Evolutionary conservation across 768 basidiomycete genomes (phyloP).

Genomic region (Rhizopogon salebrosus): DNA sequence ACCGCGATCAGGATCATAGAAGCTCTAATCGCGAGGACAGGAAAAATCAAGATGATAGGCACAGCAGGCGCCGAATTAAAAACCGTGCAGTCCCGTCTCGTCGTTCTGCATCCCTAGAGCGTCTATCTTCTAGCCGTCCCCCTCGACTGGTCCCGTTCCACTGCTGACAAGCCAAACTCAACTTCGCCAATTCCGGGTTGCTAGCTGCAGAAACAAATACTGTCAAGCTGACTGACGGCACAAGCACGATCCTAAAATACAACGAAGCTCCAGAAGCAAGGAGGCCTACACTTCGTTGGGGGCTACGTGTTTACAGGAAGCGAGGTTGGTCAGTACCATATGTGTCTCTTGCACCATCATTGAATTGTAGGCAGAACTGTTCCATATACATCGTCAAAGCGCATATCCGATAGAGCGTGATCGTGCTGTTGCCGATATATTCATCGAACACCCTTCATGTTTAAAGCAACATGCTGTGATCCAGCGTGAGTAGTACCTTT

Average conservation of each 20-base stretch:
- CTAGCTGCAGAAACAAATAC: conserved; percentile 97
- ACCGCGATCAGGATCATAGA: conserved; percentile 9
- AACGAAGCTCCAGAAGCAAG: conserved; percentile 98
- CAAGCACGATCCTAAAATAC: conserved; percentile 85
- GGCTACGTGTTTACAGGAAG: conserved; percentile 96
- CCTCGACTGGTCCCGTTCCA: conserved; percentile 36
- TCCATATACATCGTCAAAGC: conserved; percentile 92
- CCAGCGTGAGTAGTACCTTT: conserved; percentile 58
- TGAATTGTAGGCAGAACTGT: conserved; percentile 51
- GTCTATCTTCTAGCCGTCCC: conserved; percentile 18
- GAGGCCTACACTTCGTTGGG: conserved; percentile 86
- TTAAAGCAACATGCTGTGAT: conserved; percentile 98
- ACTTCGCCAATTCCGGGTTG: conserved; percentile 83
- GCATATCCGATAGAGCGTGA: conserved; percentile 94
- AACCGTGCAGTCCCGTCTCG: conserved; percentile 29
- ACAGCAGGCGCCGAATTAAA: conserved; percentile 19
- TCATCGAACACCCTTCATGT: conserved; percentile 92
- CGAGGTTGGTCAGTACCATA: conserved; percentile 67
- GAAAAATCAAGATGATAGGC: conserved; percentile 28
- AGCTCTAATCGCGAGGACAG: conserved; percentile 42
- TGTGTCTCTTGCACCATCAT: not conserved
- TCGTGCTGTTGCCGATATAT: conserved; percentile 77
- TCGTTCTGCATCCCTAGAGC: conserved; percentile 62
- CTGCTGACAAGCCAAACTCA: conserved; percentile 74
- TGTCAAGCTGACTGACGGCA: conserved; percentile 69